phyloP scores from a whole-genome alignment of 2,329 filamentous ascomycete species.

The Ascochyta rabiei region DNA sequence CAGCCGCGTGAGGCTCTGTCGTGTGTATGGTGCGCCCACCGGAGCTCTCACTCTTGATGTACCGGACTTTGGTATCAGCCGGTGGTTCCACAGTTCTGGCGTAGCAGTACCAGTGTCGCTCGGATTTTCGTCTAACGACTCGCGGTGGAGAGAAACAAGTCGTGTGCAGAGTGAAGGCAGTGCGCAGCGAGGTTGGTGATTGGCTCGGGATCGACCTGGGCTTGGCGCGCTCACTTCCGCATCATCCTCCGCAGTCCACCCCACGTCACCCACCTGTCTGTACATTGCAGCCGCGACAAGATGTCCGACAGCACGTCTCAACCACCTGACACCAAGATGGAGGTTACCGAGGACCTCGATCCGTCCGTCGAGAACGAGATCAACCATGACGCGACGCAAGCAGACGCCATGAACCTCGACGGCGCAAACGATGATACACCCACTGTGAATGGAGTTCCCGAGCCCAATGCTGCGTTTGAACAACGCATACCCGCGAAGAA shows the following conservation, averaged over 20 bases:
- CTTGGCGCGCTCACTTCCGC: conserved; percentile 17
- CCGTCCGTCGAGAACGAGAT: conserved; percentile 52
- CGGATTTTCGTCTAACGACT: background rate
- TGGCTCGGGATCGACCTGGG: conserved; percentile 2
- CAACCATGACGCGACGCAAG: conserved; percentile 42
- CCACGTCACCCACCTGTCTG: conserved; percentile 14
- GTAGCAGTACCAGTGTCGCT: background rate
- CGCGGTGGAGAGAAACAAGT: background rate
- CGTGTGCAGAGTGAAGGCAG: background rate
- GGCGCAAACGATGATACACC: conserved; percentile 47
- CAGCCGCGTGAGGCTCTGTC: conserved; percentile 4
- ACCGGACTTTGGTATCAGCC: background rate
- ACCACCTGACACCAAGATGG: conserved; percentile 36
- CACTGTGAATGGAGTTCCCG: conserved; percentile 42
- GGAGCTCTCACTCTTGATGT: no score
- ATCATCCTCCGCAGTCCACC: conserved; percentile 21
- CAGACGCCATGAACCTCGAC: conserved; percentile 51
- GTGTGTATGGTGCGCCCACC: background rate
- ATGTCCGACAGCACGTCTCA: conserved; percentile 44
- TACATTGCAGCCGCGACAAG: conserved; percentile 15
- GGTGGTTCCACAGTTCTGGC: background rate
- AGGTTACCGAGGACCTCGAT: conserved; percentile 49
- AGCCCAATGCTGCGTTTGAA: conserved; percentile 60
- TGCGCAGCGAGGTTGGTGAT: conserved; percentile 9
- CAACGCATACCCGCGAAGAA: conserved; percentile 78